Evolutionary conservation across 164 flowering plant species (phyloP).

Genomic region (Vitis vinifera): DNA sequence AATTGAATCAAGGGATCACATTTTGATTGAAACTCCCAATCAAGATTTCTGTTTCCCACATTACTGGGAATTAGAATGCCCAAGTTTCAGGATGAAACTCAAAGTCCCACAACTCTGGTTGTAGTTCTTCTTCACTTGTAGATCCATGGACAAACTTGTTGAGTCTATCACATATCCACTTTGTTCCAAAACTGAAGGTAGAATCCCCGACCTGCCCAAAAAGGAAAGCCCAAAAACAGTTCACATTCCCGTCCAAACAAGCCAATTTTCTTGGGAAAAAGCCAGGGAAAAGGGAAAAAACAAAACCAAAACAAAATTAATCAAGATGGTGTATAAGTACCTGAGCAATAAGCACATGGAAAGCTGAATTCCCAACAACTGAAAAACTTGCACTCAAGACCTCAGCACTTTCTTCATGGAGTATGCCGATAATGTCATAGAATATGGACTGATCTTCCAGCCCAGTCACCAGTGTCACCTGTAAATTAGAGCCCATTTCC

Average conservation of each 20-base stretch:
- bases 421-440: conserved; percentile 22
- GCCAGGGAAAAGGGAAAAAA: neutral
- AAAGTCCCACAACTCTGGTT: conserved; percentile 16
- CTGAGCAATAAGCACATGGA: conserved; percentile 26
- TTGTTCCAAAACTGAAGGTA: conserved; percentile 11
- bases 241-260: neutral
- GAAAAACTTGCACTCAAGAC: conserved; percentile 24
- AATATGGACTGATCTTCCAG: conserved; percentile 21
- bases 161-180: conserved; percentile 19
- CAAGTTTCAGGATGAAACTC: conserved; percentile 9
- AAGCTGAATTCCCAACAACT: conserved; percentile 11
- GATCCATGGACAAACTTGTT: conserved; percentile 23
- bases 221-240: too few relatives aligned
- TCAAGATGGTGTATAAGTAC: conserved; percentile 1
- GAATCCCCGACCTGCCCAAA: conserved; percentile 17
- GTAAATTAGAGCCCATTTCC: conserved; percentile 24
- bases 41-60: too few relatives aligned
- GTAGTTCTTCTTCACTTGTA: conserved; percentile 8
- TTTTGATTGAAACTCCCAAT: too few relatives aligned
- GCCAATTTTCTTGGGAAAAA: neutral
- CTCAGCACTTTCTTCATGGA: conserved; percentile 26
- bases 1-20: neutral
- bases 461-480: conserved; percentile 19
- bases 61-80: neutral
- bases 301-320: too few relatives aligned